Percentiles rank a stretch among this genome's conserved stretches.
These are phyloP conservation scores for Aspergillus jensenii DNA, from an alignment of 2,329 filamentous ascomycete species.

Conservation along the genomic window DNA sequence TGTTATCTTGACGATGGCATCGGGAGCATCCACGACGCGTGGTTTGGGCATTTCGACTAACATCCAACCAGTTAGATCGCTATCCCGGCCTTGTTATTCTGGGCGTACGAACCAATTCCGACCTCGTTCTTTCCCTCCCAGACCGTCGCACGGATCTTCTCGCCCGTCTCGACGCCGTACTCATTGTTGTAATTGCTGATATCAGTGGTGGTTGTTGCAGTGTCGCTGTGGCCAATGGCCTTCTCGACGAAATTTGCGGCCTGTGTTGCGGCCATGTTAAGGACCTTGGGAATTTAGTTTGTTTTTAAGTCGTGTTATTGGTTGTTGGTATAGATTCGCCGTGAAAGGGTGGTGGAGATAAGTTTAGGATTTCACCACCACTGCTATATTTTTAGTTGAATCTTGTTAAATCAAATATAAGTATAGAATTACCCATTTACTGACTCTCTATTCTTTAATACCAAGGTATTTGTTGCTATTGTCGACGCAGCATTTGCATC, in stretches of 20 bases:
- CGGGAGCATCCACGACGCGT: conserved; percentile 67
- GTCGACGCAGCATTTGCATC: not conserved
- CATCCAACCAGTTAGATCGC: not conserved
- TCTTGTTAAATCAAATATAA: not conserved
- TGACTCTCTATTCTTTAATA: not conserved
- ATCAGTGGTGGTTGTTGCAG: not conserved
- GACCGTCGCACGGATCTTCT: conserved; percentile 75
- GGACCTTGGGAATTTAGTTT: not conserved
- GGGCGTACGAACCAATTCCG: conserved; percentile 52
- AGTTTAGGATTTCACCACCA: not conserved
- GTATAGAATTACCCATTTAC: no score
- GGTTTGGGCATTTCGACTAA: conserved; percentile 67
- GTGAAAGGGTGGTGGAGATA: not conserved
- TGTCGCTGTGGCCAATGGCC: not conserved
- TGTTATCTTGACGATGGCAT: conserved; percentile 79
- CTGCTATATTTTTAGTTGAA: not conserved
- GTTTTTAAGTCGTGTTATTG: not conserved
- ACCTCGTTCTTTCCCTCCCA: conserved; percentile 85
- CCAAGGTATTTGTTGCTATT: not conserved
- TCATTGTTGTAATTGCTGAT: conserved; percentile 22
- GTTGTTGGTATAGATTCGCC: not conserved
- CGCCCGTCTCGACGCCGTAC: conserved; percentile 51
- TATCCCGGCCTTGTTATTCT: not conserved
- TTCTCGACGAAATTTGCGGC: conserved; percentile 7
- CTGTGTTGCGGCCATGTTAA: conserved; percentile 1